Percentiles rank a stretch among this genome's conserved stretches.
Conservation (phyloP, 176 grass and related monocot genomes). For the Bromus sterilis region DNA sequence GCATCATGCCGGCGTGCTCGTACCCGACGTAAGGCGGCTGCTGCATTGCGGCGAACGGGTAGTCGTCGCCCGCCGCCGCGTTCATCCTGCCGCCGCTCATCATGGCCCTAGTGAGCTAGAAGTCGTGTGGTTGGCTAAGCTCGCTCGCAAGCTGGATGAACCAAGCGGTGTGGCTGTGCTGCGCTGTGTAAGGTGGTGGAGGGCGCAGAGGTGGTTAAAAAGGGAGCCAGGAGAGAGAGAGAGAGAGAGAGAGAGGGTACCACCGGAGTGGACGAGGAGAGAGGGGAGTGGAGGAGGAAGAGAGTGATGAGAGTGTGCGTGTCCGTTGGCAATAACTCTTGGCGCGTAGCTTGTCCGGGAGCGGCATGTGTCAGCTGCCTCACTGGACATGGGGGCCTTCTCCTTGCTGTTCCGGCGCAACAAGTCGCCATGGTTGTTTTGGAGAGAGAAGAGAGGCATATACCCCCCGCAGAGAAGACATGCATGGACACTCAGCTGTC, state of each 20-base stretch:
- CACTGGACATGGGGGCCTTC: neutral
- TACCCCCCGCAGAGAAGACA: neutral
- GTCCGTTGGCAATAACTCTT: conserved; percentile 25
- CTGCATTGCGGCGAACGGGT: conserved; percentile 35
- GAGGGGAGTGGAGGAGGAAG: neutral
- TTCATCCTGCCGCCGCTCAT: conserved; percentile 42
- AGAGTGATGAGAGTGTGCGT: neutral
- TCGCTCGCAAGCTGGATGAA: neutral
- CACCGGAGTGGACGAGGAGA: neutral
- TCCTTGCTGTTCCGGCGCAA: conserved; percentile 35
- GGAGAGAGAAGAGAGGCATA: conserved; percentile 15
- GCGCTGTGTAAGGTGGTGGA: conserved; percentile 2
- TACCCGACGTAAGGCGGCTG: conserved; percentile 24
- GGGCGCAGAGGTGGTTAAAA: conserved; percentile 35
- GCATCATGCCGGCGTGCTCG: conserved; percentile 14
- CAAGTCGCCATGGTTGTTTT: conserved; percentile 41
- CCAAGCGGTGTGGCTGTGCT: neutral
- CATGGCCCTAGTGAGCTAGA: neutral
- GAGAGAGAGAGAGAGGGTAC: neutral
- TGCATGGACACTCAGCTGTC: too few relatives aligned
- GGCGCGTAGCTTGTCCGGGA: conserved; percentile 29
- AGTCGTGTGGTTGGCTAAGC: neutral
- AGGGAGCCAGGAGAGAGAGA: neutral
- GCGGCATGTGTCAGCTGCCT: neutral
- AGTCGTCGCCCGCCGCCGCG: conserved; percentile 20